Evolutionary conservation across 1,284 basidiomycete species (phyloP).

Genomic region (Heterobasidion parviporum): DNA sequence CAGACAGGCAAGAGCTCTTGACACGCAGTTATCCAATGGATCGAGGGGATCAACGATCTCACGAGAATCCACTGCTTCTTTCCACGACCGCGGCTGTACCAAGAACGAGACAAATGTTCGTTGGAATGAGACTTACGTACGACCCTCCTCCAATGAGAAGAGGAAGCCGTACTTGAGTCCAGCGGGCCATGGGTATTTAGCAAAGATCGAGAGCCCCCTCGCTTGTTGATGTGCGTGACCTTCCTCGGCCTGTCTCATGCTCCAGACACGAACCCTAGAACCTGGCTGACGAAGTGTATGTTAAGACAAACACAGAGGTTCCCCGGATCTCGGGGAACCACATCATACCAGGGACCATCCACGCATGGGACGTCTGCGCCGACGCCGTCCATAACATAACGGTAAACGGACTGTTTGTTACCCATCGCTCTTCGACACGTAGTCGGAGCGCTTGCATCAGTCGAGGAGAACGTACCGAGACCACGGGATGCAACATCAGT

Average conservation of each 20-base stretch:
- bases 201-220: slow-evolving; percentile 34
- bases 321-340: slow-evolving; percentile 7
- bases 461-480: slow-evolving; percentile 81
- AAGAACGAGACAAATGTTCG: slow-evolving; percentile 36
- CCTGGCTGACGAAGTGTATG: slow-evolving; percentile 24
- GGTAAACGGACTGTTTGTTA: slow-evolving; percentile 14
- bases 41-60: slow-evolving; percentile 26
- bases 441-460: slow-evolving; percentile 25
- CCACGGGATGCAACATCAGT: slow-evolving; percentile 98
- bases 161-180: slow-evolving; percentile 21
- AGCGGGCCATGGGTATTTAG: slow-evolving; percentile 27
- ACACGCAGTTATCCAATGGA: slow-evolving; percentile 28
- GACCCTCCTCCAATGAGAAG: slow-evolving; percentile 20
- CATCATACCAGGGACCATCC: slow-evolving; percentile 11
- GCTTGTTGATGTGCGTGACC: slow-evolving; percentile 30
- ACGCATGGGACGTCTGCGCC: neutral
- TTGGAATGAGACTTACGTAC: slow-evolving; percentile 28
- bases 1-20: slow-evolving; percentile 41
- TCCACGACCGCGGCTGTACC: slow-evolving; percentile 40
- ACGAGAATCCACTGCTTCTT: slow-evolving; percentile 23
- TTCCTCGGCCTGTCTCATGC: slow-evolving; percentile 41
- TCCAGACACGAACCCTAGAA: slow-evolving; percentile 41
- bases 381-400: slow-evolving; percentile 7
- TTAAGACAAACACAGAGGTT: slow-evolving; percentile 10
- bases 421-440: slow-evolving; percentile 18